Percentiles rank a stretch among this genome's conserved stretches.
phyloP scores from a whole-genome alignment of 2,329 filamentous ascomycete species.

The Ophioceras dolichostomum region DNA sequence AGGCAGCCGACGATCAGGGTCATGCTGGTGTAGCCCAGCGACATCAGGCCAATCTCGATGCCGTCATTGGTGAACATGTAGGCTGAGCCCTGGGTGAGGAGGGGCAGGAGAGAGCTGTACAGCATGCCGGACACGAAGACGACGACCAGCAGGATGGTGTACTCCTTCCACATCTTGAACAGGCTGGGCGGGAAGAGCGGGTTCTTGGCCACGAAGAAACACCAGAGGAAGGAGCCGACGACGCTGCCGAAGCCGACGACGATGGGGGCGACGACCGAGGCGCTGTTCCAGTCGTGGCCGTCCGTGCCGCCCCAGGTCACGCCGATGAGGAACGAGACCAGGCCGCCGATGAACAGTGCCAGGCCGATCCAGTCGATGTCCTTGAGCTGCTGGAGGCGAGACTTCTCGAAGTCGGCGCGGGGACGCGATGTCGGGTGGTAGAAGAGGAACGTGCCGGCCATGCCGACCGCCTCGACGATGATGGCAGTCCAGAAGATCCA shows the following conservation, averaged over 20 bases:
- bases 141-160: constrained; percentile 16
- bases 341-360: constrained; percentile 3
- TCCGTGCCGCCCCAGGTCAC: constrained; percentile 8
- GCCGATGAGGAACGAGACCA: constrained; percentile 4
- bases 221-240: constrained; percentile 10
- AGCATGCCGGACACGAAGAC: constrained; percentile 19
- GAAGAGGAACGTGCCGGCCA: constrained; percentile 13
- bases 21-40: constrained; percentile 3
- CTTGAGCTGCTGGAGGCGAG: constrained; percentile 13
- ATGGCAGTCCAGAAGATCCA: constrained; percentile 15
- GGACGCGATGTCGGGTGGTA: constrained; percentile 14
- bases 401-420: constrained; percentile 16
- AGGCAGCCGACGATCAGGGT: constrained; percentile 17
- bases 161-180: constrained; percentile 16
- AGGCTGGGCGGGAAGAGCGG: constrained; percentile 14
- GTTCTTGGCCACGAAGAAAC: constrained; percentile 10
- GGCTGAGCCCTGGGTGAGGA: constrained; percentile 15
- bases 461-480: constrained; percentile 12
- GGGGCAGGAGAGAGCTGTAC: constrained; percentile 13
- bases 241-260: constrained; percentile 9
- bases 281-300: constrained; percentile 7
- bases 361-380: constrained; percentile 4
- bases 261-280: constrained; percentile 9
- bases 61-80: constrained; percentile 19
- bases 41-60: constrained; percentile 12